These are phyloP conservation scores for Microdochium trichocladiopsis DNA, from an alignment of 2,329 filamentous ascomycete species.

Conservation along the genomic window DNA sequence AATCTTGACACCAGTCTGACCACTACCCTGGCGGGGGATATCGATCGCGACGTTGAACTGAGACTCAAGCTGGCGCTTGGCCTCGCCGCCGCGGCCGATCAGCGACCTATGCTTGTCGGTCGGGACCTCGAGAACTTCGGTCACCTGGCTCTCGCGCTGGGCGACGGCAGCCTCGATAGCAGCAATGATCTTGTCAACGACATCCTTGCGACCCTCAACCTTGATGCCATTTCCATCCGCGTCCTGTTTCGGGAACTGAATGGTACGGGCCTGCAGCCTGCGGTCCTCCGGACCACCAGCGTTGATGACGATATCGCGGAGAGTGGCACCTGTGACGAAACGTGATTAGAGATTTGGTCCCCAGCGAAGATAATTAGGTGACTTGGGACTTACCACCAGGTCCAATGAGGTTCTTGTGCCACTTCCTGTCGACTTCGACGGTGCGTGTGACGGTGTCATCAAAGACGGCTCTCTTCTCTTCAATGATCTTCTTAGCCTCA, in stretches of 20 bases:
- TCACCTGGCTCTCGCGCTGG: slow-evolving; percentile 78
- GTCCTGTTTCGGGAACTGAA: slow-evolving; percentile 90
- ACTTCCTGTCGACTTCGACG: slow-evolving; percentile 88
- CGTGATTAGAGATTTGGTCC: slow-evolving; percentile 26
- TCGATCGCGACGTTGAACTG: slow-evolving; percentile 84
- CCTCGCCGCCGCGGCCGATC: slow-evolving; percentile 87
- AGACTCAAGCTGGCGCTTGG: slow-evolving; percentile 75
- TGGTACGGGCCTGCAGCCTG: slow-evolving; percentile 76
- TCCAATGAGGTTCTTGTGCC: slow-evolving; percentile 86
- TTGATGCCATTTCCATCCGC: slow-evolving; percentile 77
- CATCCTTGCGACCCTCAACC: slow-evolving; percentile 73
- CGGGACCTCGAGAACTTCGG: slow-evolving; percentile 72
- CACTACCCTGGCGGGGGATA: slow-evolving; percentile 82
- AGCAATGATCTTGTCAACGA: slow-evolving; percentile 84
- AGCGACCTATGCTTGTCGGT: slow-evolving; percentile 84
- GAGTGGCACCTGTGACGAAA: slow-evolving; percentile 59
- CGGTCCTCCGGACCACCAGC: slow-evolving; percentile 87
- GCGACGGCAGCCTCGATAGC: slow-evolving; percentile 75
- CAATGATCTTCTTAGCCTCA: slow-evolving; percentile 82
- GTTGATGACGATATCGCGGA: slow-evolving; percentile 78
- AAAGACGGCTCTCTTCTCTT: slow-evolving; percentile 80
- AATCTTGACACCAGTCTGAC: slow-evolving; percentile 79
- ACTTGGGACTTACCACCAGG: slow-evolving; percentile 61
- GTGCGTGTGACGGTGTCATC: slow-evolving; percentile 83
- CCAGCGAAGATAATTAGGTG: not conserved